Conservation (phyloP, 768 basidiomycete genomes). For the Phaeotremella skinneri region DNA sequence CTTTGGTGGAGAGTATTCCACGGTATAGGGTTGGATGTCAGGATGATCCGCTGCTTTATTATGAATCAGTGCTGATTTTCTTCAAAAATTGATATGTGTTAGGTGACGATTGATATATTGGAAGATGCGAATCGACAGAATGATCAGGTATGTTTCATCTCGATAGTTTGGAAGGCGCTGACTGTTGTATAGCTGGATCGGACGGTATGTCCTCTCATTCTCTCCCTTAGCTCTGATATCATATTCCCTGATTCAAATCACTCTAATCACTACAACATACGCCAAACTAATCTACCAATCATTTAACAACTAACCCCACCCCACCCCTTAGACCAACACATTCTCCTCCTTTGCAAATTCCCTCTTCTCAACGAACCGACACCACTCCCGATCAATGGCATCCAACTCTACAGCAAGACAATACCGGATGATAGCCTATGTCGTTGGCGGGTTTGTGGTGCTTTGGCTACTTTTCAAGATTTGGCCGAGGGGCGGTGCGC, state of each 20-base stretch:
- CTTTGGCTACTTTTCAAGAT: constrained; percentile 43
- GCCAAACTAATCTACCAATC: neutral
- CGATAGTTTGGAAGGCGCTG: constrained; percentile 4
- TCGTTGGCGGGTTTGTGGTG: constrained; percentile 42
- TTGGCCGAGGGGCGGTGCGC: constrained; percentile 27
- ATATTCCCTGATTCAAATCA: no score
- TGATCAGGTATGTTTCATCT: constrained; percentile 41
- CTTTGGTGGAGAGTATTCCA: neutral
- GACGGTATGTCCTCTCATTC: constrained; percentile 35
- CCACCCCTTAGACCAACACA: constrained; percentile 37
- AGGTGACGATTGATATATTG: constrained; percentile 52
- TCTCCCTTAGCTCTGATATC: no score
- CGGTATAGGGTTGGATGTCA: neutral
- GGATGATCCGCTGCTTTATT: neutral
- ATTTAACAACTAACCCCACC: neutral
- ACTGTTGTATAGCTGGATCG: constrained; percentile 38
- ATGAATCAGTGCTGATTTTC: no score
- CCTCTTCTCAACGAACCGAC: constrained; percentile 48
- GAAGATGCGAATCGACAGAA: constrained; percentile 50
- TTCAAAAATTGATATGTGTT: no score
- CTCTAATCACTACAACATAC: no score
- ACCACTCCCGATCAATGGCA: constrained; percentile 49
- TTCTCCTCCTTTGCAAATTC: constrained; percentile 49
- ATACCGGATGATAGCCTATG: constrained; percentile 47
- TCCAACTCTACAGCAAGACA: constrained; percentile 43